phyloP scores from a whole-genome alignment of 345 rosid genomes.

The Syzygium grande region DNA sequence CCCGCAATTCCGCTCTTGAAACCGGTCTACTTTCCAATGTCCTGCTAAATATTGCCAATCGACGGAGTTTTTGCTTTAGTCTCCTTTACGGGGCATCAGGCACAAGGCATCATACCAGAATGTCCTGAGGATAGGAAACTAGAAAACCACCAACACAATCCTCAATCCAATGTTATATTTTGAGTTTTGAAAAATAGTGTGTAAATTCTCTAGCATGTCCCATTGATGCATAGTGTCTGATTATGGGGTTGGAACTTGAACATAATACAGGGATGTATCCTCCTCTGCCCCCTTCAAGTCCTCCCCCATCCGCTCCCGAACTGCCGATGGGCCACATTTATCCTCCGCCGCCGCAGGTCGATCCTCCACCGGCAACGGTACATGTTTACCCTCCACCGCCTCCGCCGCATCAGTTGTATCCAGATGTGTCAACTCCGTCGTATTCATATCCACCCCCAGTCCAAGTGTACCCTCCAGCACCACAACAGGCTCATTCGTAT shows the following conservation, averaged over 20 bases:
- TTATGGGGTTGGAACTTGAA: neutral
- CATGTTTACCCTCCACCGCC: neutral
- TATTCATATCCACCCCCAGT: neutral
- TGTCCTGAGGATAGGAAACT: neutral
- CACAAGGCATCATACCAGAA: neutral
- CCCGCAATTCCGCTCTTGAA: neutral
- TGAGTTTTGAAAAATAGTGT: neutral
- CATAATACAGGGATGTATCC: neutral
- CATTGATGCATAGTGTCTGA: neutral
- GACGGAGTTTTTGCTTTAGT: neutral
- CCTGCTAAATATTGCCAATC: neutral
- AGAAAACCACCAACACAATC: neutral
- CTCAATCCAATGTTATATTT: neutral
- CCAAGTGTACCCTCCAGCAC: neutral
- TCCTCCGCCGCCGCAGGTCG: neutral
- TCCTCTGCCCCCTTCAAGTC: neutral
- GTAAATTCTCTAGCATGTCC: neutral
- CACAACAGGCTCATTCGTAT: neutral
- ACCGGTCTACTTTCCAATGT: neutral
- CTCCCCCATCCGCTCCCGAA: neutral
- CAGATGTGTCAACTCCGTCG: neutral
- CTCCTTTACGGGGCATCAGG: neutral
- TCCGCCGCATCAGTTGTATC: neutral
- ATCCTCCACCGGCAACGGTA: neutral
- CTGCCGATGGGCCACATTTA: neutral